phyloP scores from a whole-genome alignment of 2,329 filamentous ascomycete species.

The Trichoderma guizhouense region DNA sequence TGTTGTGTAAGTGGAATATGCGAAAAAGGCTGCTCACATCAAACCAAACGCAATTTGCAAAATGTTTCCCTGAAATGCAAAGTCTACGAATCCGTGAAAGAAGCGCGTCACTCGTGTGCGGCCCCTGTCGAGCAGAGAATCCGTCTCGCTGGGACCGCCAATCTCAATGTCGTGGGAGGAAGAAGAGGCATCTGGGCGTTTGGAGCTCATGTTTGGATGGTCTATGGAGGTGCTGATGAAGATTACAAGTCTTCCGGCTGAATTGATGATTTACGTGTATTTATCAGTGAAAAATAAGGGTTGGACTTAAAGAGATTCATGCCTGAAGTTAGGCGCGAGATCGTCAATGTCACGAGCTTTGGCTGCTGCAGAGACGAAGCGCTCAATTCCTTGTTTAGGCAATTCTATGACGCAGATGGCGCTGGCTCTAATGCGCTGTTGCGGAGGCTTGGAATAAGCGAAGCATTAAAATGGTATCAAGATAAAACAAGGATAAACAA shows the following conservation, averaged over 20 bases:
- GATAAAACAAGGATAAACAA: not conserved
- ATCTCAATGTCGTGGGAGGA: conserved; percentile 5
- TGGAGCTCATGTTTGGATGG: not conserved
- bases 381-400: conserved; percentile 6
- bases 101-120: conserved; percentile 47
- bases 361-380: not conserved
- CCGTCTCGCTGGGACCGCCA: conserved; percentile 27
- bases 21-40: conserved; percentile 49
- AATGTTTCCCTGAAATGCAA: conserved; percentile 71
- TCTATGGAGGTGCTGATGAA: not conserved
- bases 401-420: conserved; percentile 18
- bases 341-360: conserved; percentile 1
- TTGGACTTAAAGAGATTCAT: not conserved
- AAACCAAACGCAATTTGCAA: conserved; percentile 72
- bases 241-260: not conserved
- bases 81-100: conserved; percentile 66
- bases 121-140: conserved; percentile 45
- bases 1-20: not conserved
- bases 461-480: not conserved
- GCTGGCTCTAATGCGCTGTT: not conserved
- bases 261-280: not conserved
- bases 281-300: not conserved
- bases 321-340: not conserved
- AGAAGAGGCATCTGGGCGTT: not conserved
- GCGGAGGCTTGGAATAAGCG: conserved; percentile 7